Evolutionary conservation across 1,284 basidiomycete species (phyloP).

Genomic region (Peniophora sp.): DNA sequence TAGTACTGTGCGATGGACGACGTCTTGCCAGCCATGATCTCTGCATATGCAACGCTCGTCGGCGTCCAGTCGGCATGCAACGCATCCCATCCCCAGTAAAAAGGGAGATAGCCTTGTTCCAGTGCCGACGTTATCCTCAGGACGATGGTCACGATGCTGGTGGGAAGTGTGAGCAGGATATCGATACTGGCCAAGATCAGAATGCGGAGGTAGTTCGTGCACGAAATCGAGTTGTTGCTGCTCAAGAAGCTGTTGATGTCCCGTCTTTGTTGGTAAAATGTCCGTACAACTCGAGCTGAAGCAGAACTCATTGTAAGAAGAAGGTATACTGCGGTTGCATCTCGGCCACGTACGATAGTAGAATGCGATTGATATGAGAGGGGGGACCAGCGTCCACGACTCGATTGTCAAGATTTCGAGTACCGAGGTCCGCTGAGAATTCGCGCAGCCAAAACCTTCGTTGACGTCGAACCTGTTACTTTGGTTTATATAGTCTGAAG

Average conservation of each 20-base stretch:
- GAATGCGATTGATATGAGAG: not conserved
- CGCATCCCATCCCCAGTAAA: not conserved
- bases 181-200: not conserved
- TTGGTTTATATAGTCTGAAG: not conserved
- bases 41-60: not conserved
- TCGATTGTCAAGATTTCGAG: not conserved
- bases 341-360: not conserved
- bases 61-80: not conserved
- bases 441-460: not conserved
- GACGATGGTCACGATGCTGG: not conserved
- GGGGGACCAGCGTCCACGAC: not conserved
- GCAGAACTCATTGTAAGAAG: not conserved
- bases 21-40: not conserved
- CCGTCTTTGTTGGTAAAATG: not conserved
- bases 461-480: not conserved
- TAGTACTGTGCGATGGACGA: not conserved
- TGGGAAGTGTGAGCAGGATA: not conserved
- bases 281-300: not conserved
- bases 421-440: not conserved
- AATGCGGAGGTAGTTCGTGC: not conserved
- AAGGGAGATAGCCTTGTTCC: not conserved
- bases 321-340: not conserved
- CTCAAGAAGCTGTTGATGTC: not conserved
- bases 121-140: not conserved
- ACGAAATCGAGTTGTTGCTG: not conserved